Percentiles rank a stretch among this genome's conserved stretches.
phyloP scores from a whole-genome alignment of 108 stramenopile genomes.

The Cylindrotheca closterium region DNA sequence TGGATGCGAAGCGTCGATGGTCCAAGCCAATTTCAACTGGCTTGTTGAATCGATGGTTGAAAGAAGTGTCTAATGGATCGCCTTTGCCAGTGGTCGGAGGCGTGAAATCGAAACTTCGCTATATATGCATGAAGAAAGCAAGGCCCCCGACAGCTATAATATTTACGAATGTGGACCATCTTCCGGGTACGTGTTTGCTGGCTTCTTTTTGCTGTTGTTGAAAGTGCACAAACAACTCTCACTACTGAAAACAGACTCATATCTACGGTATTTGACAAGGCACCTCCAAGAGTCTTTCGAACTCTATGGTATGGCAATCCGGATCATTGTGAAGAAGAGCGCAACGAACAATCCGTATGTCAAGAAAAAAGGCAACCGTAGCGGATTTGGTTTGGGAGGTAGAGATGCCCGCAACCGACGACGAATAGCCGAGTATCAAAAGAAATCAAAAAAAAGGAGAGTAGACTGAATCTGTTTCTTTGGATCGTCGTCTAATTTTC shows the following conservation, averaged over 20 bases:
- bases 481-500: too few species aligned
- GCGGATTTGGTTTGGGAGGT: slow-evolving; percentile 66
- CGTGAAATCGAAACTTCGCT: slow-evolving; percentile 64
- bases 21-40: slow-evolving; percentile 66
- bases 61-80: slow-evolving; percentile 62
- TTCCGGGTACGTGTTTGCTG: slow-evolving; percentile 30
- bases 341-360: slow-evolving; percentile 66
- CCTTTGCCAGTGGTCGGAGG: slow-evolving; percentile 59
- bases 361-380: slow-evolving; percentile 26
- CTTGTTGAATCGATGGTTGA: slow-evolving; percentile 80
- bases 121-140: slow-evolving; percentile 84
- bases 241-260: slow-evolving; percentile 22
- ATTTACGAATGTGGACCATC: slow-evolving; percentile 69
- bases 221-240: neutral
- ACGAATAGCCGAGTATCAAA: slow-evolving; percentile 33
- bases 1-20: slow-evolving; percentile 81
- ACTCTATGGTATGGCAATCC: slow-evolving; percentile 80
- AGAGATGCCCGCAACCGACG: slow-evolving; percentile 59
- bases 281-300: slow-evolving; percentile 86
- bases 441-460: too few species aligned
- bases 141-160: slow-evolving; percentile 89
- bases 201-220: neutral
- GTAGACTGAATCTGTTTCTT: too few species aligned
- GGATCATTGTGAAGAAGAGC: slow-evolving; percentile 74
- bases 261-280: slow-evolving; percentile 73